phyloP scores from a whole-genome alignment of 306 rosid species.

The Quercus dentata region DNA sequence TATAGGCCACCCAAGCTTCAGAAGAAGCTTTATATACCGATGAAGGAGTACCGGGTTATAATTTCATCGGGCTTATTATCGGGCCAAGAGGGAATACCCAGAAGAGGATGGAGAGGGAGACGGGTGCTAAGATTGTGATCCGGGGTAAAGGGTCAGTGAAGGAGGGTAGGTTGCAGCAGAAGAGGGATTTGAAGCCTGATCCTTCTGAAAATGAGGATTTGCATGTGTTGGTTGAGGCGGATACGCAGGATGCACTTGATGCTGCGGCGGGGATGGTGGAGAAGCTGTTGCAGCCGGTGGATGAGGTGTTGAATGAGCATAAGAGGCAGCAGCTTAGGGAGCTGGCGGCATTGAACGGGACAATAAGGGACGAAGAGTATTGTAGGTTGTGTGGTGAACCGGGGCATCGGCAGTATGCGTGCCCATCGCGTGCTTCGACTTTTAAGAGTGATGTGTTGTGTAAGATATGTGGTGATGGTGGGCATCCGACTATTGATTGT shows the following conservation, averaged over 20 bases:
- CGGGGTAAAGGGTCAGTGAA: slow-evolving; percentile 95
- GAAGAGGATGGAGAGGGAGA: slow-evolving; percentile 96
- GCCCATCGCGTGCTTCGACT: slow-evolving; percentile 84
- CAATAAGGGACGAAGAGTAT: slow-evolving; percentile 94
- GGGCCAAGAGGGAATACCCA: slow-evolving; percentile 98
- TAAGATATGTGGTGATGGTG: slow-evolving; percentile 98
- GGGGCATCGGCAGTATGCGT: slow-evolving; percentile 91
- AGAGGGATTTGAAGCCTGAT: slow-evolving; percentile 90
- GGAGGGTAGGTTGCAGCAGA: slow-evolving; percentile 94
- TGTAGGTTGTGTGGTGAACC: slow-evolving; percentile 97
- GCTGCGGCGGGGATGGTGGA: slow-evolving; percentile 99
- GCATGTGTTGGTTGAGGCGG: slow-evolving; percentile 97
- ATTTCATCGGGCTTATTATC: slow-evolving; percentile 90
- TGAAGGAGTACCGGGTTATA: slow-evolving; percentile 96
- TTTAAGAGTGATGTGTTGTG: slow-evolving; percentile 92
- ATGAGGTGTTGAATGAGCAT: slow-evolving; percentile 96
- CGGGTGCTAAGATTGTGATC: slow-evolving; percentile 94
- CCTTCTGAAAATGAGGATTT: slow-evolving; percentile 94
- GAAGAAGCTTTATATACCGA: slow-evolving; percentile 95
- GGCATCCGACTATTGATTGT: slow-evolving; percentile 95
- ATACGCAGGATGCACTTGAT: slow-evolving; percentile 77
- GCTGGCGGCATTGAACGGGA: slow-evolving; percentile 93
- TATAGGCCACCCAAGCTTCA: slow-evolving; percentile 97
- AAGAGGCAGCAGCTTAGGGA: slow-evolving; percentile 98
- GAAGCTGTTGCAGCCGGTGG: slow-evolving; percentile 97